A percentile compares a stretch with the other conserved stretches of the same genome.
Conservation (phyloP, 2,329 filamentous ascomycete species). For the Phyllosticta citrichinensis region DNA sequence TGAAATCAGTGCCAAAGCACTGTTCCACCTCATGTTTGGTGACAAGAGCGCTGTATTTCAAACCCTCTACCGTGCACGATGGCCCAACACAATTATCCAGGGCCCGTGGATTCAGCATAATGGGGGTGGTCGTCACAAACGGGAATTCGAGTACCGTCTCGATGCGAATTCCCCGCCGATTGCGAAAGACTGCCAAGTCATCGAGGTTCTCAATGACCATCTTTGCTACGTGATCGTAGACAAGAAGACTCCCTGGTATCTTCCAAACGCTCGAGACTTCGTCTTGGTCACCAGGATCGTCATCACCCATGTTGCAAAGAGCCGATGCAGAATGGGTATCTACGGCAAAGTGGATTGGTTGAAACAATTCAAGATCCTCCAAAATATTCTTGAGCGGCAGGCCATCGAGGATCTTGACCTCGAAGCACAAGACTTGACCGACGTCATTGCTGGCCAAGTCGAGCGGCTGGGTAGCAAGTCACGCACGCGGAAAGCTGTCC, state of each 20-base stretch:
- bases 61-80: conserved; percentile 67
- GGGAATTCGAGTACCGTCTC: conserved; percentile 74
- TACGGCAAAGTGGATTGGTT: conserved; percentile 85
- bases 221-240: conserved; percentile 59
- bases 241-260: conserved; percentile 63
- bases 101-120: conserved; percentile 64
- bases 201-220: conserved; percentile 54
- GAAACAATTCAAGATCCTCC: conserved; percentile 35
- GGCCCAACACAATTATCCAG: conserved; percentile 54
- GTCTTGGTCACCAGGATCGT: conserved; percentile 81
- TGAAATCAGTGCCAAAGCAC: conserved; percentile 82
- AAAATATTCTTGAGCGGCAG: conserved; percentile 40
- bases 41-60: conserved; percentile 94
- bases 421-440: conserved; percentile 64
- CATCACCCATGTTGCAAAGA: conserved; percentile 87
- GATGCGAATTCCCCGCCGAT: conserved; percentile 37
- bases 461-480: conserved; percentile 62
- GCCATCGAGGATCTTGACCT: conserved; percentile 66
- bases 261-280: conserved; percentile 72
- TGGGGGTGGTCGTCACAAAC: conserved; percentile 60
- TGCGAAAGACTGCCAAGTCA: conserved; percentile 73
- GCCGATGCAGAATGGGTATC: conserved; percentile 81
- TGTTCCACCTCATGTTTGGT: conserved; percentile 94
- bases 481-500: conserved; percentile 66
- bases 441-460: conserved; percentile 68